phyloP scores from a whole-genome alignment of 129 eudicot genomes.

The Artemisia tridentata region DNA sequence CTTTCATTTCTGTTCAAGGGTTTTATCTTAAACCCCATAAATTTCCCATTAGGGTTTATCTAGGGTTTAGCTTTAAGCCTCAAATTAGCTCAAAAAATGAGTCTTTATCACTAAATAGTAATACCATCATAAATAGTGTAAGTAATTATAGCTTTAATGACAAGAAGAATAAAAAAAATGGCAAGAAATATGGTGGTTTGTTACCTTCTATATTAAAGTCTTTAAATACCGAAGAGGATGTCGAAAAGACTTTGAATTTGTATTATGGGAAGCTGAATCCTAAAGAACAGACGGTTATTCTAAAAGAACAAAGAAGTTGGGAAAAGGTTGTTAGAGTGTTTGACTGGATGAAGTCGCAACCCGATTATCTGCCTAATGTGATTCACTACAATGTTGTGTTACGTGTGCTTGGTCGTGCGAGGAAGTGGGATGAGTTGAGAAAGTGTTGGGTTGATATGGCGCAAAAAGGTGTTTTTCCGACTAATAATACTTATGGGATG shows the following conservation, averaged over 20 bases:
- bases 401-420: conserved; percentile 64
- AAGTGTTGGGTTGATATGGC: conserved; percentile 94
- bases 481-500: conserved; percentile 70
- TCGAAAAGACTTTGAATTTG: conserved; percentile 50
- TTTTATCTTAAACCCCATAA: conserved; percentile 32
- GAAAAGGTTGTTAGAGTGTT: conserved; percentile 70
- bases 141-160: conserved; percentile 23
- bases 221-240: conserved; percentile 48
- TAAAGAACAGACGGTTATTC: conserved; percentile 73
- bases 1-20: conserved; percentile 44
- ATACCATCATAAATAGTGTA: conserved; percentile 15
- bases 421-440: conserved; percentile 85
- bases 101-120: conserved; percentile 23
- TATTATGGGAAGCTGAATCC: conserved; percentile 61
- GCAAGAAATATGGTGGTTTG: conserved; percentile 46
- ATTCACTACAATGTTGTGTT: conserved; percentile 84
- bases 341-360: conserved; percentile 78
- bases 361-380: conserved; percentile 72
- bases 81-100: conserved; percentile 34
- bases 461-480: conserved; percentile 56
- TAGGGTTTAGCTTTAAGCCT: conserved; percentile 59
- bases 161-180: conserved; percentile 30
- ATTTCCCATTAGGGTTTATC: conserved; percentile 39
- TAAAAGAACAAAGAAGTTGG: conserved; percentile 75
- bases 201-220: conserved; percentile 54